Evolutionary conservation across 208 protist genomes (phyloP), one percentile per base, ranked within the genome.

Genomic region (Tritrichomonas foetus): DNA sequence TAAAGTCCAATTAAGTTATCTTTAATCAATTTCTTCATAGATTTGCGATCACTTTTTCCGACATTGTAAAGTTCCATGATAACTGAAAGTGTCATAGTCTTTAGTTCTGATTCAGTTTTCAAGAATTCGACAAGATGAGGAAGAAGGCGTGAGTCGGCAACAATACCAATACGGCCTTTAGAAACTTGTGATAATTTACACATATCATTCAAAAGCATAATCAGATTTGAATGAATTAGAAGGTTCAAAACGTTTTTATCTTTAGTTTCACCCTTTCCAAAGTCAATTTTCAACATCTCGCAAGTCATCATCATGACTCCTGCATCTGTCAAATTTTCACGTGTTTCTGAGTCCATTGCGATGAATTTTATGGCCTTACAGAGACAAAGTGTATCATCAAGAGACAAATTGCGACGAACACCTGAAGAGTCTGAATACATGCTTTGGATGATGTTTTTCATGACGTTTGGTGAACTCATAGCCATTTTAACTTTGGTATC

Each of bases 181-280:
- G 74, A 82, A 82, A 61, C 53, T 61, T 61, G 53, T 69, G 64
- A 69, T n/a, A 89, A n/a, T 39, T 89, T 89, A 89, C 78, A 89
- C 78, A 89, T 89, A 61, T 30, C 25, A 16, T 3, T 33, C 33
- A 89, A 27, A 39, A 89, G 16, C 22, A 33, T 44, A 36, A 89
- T 89, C 20, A 89, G 27, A 47, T 89, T 89, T 36, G 78, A 44
- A 30, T 89, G 78, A 47, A 89, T 89, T 33, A 27, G 41, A 33
- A 89, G 13, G 22, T 16, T 69, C 13, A 33, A 3, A 5, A n/a
- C n/a, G 13, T 11, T 69, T 33, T 16, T 5, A 16, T 61, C 53
- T 61, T 61, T 61, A 33, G 41, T 27, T 33, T 53, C 47, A 47
- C n/a, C 27, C 3, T 89, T 89, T 39, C 47, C 78, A 30, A 89